Conservation (phyloP, 352 stramenopile genomes). For the Globisporangium spinosum region DNA sequence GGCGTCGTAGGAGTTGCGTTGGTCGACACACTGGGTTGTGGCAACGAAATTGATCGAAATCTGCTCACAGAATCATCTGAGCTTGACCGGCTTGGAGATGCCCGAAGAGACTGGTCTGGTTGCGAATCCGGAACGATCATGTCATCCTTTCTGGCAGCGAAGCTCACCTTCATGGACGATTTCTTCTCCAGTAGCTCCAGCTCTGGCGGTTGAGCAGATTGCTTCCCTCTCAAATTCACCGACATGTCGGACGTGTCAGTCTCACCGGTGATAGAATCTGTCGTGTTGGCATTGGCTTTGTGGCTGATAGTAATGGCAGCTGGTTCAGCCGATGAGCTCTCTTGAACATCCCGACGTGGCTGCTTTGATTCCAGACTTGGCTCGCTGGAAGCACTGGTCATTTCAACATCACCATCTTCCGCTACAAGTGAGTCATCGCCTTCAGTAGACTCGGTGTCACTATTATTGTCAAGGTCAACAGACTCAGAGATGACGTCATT, state of each 20-base stretch:
- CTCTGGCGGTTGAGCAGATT: background rate
- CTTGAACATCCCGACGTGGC: background rate
- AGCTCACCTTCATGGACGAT: slow-evolving; percentile 16
- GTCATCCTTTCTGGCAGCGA: slow-evolving; percentile 13
- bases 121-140: slow-evolving; percentile 8
- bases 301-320: background rate
- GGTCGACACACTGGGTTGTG: background rate
- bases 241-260: slow-evolving; percentile 10
- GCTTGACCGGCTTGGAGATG: background rate
- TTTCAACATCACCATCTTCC: slow-evolving; percentile 6
- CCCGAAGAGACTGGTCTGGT: slow-evolving; percentile 7
- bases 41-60: slow-evolving; percentile 13
- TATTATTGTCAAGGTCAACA: background rate
- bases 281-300: background rate
- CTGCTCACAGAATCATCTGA: slow-evolving; percentile 8
- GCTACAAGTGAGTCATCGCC: background rate
- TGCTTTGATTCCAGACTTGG: background rate
- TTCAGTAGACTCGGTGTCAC: slow-evolving; percentile 6
- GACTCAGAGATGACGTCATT: background rate
- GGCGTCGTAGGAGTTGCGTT: slow-evolving; percentile 9
- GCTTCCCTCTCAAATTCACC: background rate
- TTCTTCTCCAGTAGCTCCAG: slow-evolving; percentile 9
- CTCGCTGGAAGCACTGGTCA: background rate
- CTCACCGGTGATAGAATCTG: slow-evolving; percentile 2
- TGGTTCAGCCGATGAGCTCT: background rate